Conservation (phyloP, 805 yeast species). For the Kodamaea nitidulidarum region DNA sequence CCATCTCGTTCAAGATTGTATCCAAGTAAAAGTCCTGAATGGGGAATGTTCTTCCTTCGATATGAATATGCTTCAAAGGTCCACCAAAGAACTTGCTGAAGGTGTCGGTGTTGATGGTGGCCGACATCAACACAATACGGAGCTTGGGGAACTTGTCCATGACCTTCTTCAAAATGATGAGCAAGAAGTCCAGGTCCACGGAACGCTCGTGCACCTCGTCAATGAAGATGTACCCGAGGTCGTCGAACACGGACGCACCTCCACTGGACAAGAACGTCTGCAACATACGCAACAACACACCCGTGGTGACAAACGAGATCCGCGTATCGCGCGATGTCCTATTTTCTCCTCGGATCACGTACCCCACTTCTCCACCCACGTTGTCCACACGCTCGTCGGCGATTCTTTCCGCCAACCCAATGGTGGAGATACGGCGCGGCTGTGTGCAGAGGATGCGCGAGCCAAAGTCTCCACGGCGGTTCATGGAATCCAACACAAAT, state of each 20-base stretch:
- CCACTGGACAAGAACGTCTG: slow-evolving; percentile 46
- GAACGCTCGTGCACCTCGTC: slow-evolving; percentile 98
- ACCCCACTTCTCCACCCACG: slow-evolving; percentile 80
- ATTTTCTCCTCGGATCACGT: slow-evolving; percentile 85
- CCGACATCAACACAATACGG: slow-evolving; percentile 84
- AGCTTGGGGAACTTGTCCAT: slow-evolving; percentile 48
- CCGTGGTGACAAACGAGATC: slow-evolving; percentile 87
- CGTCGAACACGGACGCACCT: slow-evolving; percentile 38
- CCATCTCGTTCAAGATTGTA: slow-evolving; percentile 51
- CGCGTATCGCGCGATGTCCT: slow-evolving; percentile 59
- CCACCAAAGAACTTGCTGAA: slow-evolving; percentile 64
- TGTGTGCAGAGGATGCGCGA: slow-evolving; percentile 82
- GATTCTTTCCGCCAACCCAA: slow-evolving; percentile 90
- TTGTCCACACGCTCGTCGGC: slow-evolving; percentile 69
- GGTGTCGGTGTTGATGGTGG: slow-evolving; percentile 73
- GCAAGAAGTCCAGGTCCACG: slow-evolving; percentile 79
- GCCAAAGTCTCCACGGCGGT: slow-evolving; percentile 43
- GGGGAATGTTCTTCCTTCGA: slow-evolving; percentile 92
- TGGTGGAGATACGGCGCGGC: slow-evolving; percentile 93
- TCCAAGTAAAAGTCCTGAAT: slow-evolving; percentile 75
- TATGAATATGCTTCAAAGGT: slow-evolving; percentile 62
- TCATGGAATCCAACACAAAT: slow-evolving; percentile 70
- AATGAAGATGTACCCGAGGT: slow-evolving; percentile 67
- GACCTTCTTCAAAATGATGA: slow-evolving; percentile 69
- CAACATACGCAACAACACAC: slow-evolving; percentile 82